These are phyloP conservation scores for Neopestalotiopsis rosae DNA, from an alignment of 2,329 filamentous ascomycete species.

Conservation along the genomic window DNA sequence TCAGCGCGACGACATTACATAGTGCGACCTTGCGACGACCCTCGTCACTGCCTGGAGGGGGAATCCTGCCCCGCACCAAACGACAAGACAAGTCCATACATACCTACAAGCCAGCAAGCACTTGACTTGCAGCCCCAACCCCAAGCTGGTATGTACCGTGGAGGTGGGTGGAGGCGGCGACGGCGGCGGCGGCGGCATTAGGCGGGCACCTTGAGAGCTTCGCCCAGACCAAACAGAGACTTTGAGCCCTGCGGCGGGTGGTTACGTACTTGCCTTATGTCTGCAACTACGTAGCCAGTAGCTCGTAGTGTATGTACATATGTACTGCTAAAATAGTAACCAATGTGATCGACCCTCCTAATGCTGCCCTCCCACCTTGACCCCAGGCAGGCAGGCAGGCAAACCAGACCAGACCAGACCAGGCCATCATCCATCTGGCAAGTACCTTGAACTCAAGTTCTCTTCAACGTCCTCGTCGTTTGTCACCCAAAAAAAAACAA, in stretches of 20 bases:
- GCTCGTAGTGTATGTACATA: too few relatives aligned
- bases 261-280: background rate
- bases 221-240: background rate
- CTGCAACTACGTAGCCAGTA: background rate
- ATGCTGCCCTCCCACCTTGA: too few relatives aligned
- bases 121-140: background rate
- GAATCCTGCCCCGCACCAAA: background rate
- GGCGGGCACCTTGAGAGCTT: background rate
- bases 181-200: background rate
- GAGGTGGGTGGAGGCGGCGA: background rate
- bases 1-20: too few relatives aligned
- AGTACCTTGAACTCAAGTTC: too few relatives aligned
- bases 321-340: background rate
- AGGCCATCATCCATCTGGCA: too few relatives aligned
- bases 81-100: background rate
- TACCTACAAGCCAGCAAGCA: too few relatives aligned
- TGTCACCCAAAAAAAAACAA: background rate
- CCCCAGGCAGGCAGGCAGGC: too few relatives aligned
- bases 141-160: background rate
- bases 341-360: background rate
- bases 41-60: background rate
- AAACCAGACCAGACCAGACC: too few relatives aligned
- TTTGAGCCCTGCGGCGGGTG: slow-evolving; percentile 1
- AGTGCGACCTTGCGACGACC: too few relatives aligned
- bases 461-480: background rate